Base-by-base conservation (phyloP, 2,329 filamentous ascomycete species). In the Zasmidium angulare region DNA sequence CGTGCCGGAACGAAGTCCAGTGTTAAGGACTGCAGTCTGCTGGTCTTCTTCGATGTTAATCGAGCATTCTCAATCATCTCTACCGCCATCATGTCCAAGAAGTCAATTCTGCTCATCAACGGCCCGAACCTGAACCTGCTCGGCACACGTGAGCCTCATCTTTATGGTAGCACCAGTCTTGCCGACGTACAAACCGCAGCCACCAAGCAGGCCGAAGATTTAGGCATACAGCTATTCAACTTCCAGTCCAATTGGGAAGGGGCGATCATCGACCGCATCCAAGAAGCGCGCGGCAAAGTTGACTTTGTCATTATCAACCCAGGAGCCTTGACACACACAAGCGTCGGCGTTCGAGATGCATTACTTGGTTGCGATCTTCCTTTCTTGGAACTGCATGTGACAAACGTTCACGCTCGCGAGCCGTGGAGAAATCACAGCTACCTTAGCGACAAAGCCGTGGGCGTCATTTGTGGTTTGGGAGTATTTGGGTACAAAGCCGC, bases 51-150 rank as follows among this genome's bases (percentile, higher is more conserved):
- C n/a, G n/a, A n/a, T n/a, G n/a, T n/a, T n/a, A n/a, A n/a, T n/a
- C 29, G 7, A 36, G 7, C 29, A 36, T 36, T 14, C 7, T 36
- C 7, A 36, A 14, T 7, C 29, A 36, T n/a, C n/a, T n/a, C 26
- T 43, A 17, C 36, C 11, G n/a, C n/a, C 36, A 43, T 10, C 14
- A 43, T 43, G 36, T 43, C 36, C n/a, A 43, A 43, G 9, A 63
- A 61, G 29, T 53, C 60, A 9, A 61, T 65, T 26, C 58, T 65
- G 2, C 53, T 65, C 46, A 43, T 65, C 53, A 65, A 63, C 22
- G 89, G 89, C n/a, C 89, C 89, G 29, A 93, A 93, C 74, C 86
- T 93, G 68, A 92, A 92, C 76, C 86, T 93, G 52, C 83, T 93
- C 26, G 89, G 89, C 36, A 88, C 84, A 12, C 82, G 90, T 21